Evolutionary conservation across 2,329 filamentous ascomycete species (phyloP).

Genomic region (Rutstroemia sp.): DNA sequence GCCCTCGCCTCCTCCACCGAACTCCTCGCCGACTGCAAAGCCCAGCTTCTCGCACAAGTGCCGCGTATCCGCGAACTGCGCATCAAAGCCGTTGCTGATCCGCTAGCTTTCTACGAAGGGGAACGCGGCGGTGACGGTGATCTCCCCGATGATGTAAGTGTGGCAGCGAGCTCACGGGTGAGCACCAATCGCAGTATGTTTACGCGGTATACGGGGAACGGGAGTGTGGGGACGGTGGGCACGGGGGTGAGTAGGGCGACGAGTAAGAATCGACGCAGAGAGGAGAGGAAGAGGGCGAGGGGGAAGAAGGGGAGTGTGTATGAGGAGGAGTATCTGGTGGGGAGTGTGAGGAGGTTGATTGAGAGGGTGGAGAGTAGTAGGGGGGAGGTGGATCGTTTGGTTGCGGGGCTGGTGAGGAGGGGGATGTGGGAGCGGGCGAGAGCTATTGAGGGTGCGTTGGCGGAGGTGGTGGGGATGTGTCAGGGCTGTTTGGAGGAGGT

Average conservation of each 20-base stretch:
- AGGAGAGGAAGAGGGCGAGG: conserved; percentile 90
- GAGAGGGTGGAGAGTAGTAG: conserved; percentile 66
- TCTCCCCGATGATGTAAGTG: conserved; percentile 84
- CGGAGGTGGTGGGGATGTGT: conserved; percentile 67
- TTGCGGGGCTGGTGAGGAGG: conserved; percentile 70
- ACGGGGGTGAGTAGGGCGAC: conserved; percentile 72
- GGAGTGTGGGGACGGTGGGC: conserved; percentile 49
- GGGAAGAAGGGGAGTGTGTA: conserved; percentile 97
- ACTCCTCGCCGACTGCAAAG: conserved; percentile 86
- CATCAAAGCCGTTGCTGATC: conserved; percentile 73
- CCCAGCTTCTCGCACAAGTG: conserved; percentile 75
- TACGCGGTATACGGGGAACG: conserved; percentile 78
- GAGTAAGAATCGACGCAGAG: conserved; percentile 77
- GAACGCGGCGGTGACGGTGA: conserved; percentile 57
- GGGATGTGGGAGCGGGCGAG: conserved; percentile 83
- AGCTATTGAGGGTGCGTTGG: conserved; percentile 66
- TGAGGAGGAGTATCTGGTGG: conserved; percentile 94
- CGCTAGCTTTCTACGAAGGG: conserved; percentile 82
- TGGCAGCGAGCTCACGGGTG: conserved; percentile 74
- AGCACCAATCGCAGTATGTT: conserved; percentile 84
- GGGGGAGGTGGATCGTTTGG: conserved; percentile 67
- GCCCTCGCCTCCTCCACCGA: conserved; percentile 78
- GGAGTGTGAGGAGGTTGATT: conserved; percentile 74
- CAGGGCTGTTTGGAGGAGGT: conserved; percentile 61
- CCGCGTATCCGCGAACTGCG: conserved; percentile 80